Base-by-base conservation (phyloP, 2,329 filamentous ascomycete genomes). In the Curvularia eragrostidis region DNA sequence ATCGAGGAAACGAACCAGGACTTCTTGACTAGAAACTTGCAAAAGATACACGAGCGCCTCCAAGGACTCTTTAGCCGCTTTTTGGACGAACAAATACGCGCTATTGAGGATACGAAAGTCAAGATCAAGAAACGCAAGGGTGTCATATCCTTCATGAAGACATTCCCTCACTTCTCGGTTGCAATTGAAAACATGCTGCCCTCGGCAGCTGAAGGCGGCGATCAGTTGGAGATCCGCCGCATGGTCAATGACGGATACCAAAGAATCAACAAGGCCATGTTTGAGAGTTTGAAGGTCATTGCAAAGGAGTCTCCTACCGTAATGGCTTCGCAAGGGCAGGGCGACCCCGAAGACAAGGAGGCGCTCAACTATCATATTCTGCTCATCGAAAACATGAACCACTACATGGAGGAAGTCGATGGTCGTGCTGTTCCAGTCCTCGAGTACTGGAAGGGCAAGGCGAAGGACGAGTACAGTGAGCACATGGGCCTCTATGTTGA, bases 61-160 rank as follows among this genome's bases (percentile, higher is more conserved):
- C 87, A 90, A 65, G 84, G 85, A 2, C 85, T 91, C 2, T 97
- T 97, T 80, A 88, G 85, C 60, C 92, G 91, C 62, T 97, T 98
- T 68, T 87, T 98, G 8, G 94, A 98, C 65, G 92, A 97, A 63
- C 95, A 99, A 75, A 90, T 98, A 58, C 91, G 91, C 24, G 93
- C 93, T 5, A 97, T 98, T 63, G 95, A 98, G 78, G 95, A 98
- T 61, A 98, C 93, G 38, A 98, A 98, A 78, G 94, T 99, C 76
- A 97, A 97, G 82, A 93, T 97, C 78, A 97, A 97, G 82, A 98
- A 98, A 82, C 90, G 95, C 66, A 97, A 96, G 80, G 94, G 95
- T 10, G 91, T 99, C 55, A 97, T 98, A 69, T 89, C 89, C 15
- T 98, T 98, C 77, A 94, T 98, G 81, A 91, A 91, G 63, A 89